Evolutionary conservation across 208 protist genomes (phyloP), one percentile per base, ranked within the genome.

Genomic region (Balamuthia mandrillaris): DNA sequence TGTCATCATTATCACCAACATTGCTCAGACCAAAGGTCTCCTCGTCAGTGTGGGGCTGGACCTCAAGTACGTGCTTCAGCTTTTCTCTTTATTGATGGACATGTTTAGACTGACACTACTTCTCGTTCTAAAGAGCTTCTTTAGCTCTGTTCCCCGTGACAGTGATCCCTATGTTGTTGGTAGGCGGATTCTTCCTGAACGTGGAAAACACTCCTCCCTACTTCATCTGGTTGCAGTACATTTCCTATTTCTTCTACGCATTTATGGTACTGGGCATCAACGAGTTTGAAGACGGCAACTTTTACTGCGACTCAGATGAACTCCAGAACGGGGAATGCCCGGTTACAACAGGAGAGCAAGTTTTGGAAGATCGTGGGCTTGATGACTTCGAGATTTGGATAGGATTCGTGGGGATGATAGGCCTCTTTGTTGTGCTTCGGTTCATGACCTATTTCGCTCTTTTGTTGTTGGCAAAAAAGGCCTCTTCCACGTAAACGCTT

Each of bases 201-300:
- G 27, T 65, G 27, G 14, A 12, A 2, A 39, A 84, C 27, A 88
- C 81, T 39, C 78, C 86, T 21, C 14, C 44, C 12, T 88, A 88
- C 79, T 86, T 88, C 68, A 16, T 31, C 21, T 88, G 86, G 86
- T 31, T 81, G 18, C 42, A 75, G 37, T 86, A 85, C 66, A 51
- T 65, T 10, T 88, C 86, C 14, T 52, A 56, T 39, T 88, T 88
- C 79, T 70, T 81, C 63, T 88, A 86, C 68, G 58, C 44, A 33
- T 85, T 88, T 35, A 65, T 63, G 63, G 9, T 33, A 10, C 63
- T 88, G 31, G n/a, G 16, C 7, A 85, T 88, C 58, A 75, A 72
- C 42, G 84, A 84, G 29, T 54, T 87, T 4, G 47, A 44, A 16
- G 84, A 45, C 60, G 37, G 29, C 24, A 7, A 0, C 18, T 88